A percentile compares a stretch with the other conserved stretches of the same genome.
phyloP scores from a whole-genome alignment of 495 filamentous ascomycete species.

The Acidiella bohemica region DNA sequence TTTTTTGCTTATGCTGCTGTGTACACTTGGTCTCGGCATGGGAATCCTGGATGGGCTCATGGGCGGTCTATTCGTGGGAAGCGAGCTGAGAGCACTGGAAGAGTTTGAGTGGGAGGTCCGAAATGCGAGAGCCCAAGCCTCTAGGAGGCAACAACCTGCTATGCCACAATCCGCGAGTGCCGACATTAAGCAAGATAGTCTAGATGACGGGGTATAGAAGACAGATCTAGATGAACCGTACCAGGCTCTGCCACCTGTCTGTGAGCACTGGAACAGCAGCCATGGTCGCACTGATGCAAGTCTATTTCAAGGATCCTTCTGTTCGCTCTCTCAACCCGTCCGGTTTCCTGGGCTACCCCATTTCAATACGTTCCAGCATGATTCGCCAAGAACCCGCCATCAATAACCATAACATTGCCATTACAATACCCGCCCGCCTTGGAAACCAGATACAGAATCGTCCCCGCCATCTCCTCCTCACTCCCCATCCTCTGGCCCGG shows the following conservation, averaged over 20 bases:
- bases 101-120: constrained; percentile 92
- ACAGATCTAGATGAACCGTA: no score
- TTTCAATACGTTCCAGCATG: constrained; percentile 25
- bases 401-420: constrained; percentile 25
- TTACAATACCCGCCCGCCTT: constrained; percentile 28
- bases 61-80: constrained; percentile 70
- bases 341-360: no score
- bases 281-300: no score
- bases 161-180: no score
- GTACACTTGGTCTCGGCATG: constrained; percentile 57
- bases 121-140: constrained; percentile 41
- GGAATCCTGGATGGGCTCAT: constrained; percentile 76
- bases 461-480: constrained; percentile 28
- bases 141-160: no score
- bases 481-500: constrained; percentile 21
- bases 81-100: constrained; percentile 68
- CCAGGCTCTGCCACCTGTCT: no score
- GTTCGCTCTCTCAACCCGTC: no score
- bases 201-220: no score
- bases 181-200: no score
- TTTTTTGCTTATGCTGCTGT: constrained; percentile 68
- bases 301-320: no score
- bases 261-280: no score
- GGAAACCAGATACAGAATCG: constrained; percentile 25
- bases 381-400: constrained; percentile 27